Conservation (phyloP, 1,284 basidiomycete genomes). For the Rhodotorula sp. region DNA sequence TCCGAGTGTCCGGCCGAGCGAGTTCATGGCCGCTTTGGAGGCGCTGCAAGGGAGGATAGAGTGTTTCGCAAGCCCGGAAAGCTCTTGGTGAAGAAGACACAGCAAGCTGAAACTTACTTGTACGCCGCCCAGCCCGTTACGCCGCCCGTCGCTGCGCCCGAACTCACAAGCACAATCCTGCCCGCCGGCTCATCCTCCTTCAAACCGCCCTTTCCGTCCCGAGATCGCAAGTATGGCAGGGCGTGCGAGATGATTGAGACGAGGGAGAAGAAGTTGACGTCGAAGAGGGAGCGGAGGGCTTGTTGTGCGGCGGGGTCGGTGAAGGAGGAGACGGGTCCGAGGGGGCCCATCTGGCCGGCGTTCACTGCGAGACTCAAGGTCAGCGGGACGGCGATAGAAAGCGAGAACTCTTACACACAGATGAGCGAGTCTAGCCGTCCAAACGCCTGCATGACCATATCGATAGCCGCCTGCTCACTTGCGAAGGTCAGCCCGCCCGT, state of each 20-base stretch:
- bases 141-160: conserved; percentile 72
- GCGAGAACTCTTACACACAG: conserved; percentile 34
- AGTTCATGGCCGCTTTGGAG: conserved; percentile 72
- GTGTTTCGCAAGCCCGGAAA: background rate
- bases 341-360: conserved; percentile 65
- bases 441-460: conserved; percentile 52
- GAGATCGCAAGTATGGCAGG: conserved; percentile 62
- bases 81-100: background rate
- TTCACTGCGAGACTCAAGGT: conserved; percentile 59
- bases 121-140: conserved; percentile 72
- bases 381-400: background rate
- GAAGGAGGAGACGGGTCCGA: conserved; percentile 45
- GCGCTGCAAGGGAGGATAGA: conserved; percentile 30
- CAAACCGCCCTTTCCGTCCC: conserved; percentile 46
- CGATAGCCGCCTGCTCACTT: conserved; percentile 55
- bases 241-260: conserved; percentile 64
- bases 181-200: conserved; percentile 50
- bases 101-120: conserved; percentile 18
- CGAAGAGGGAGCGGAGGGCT: conserved; percentile 52
- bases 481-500: background rate
- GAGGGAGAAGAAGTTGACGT: conserved; percentile 81
- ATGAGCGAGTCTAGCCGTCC: conserved; percentile 69
- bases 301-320: conserved; percentile 24
- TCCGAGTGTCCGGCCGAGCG: conserved; percentile 65
- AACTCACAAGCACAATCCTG: conserved; percentile 72